Conservation (phyloP, 805 yeast species). For the Saccharomycopsis fibuligera region DNA sequence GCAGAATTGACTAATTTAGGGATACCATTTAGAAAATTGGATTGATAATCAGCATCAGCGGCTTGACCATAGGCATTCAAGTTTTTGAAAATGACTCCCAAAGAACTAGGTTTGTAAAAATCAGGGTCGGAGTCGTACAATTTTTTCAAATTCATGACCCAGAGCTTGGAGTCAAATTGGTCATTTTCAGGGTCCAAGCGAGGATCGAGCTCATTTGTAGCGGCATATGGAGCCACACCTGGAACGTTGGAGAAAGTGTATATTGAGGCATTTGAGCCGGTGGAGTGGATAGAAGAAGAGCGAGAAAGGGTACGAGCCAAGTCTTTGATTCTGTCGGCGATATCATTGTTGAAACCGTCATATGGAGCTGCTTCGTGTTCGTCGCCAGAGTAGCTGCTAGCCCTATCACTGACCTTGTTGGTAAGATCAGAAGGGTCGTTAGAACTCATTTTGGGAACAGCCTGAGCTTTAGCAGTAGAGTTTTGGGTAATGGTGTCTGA, state of each 20-base stretch:
- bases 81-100: conserved; percentile 55
- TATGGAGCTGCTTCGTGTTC: conserved; percentile 22
- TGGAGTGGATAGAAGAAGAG: conserved; percentile 4
- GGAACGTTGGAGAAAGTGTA: conserved; percentile 49
- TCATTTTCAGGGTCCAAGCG: conserved; percentile 53
- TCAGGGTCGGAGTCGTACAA: conserved; percentile 49
- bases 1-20: conserved; percentile 5
- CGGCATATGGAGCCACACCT: conserved; percentile 36
- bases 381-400: background rate
- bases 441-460: conserved; percentile 23
- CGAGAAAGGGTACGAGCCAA: conserved; percentile 36
- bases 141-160: conserved; percentile 62
- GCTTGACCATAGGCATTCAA: conserved; percentile 61
- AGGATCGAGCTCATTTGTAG: conserved; percentile 31
- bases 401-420: background rate
- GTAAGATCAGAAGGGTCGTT: background rate
- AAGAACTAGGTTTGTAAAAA: conserved; percentile 52
- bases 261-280: conserved; percentile 30
- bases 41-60: conserved; percentile 60
- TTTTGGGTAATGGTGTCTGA: too few species aligned
- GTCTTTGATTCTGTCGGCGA: conserved; percentile 31
- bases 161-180: conserved; percentile 51
- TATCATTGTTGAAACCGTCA: conserved; percentile 33
- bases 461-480: too few species aligned
- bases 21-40: conserved; percentile 30